phyloP scores from a whole-genome alignment of 1,139 yeast genomes.

The Lodderomyces beijingensis region DNA sequence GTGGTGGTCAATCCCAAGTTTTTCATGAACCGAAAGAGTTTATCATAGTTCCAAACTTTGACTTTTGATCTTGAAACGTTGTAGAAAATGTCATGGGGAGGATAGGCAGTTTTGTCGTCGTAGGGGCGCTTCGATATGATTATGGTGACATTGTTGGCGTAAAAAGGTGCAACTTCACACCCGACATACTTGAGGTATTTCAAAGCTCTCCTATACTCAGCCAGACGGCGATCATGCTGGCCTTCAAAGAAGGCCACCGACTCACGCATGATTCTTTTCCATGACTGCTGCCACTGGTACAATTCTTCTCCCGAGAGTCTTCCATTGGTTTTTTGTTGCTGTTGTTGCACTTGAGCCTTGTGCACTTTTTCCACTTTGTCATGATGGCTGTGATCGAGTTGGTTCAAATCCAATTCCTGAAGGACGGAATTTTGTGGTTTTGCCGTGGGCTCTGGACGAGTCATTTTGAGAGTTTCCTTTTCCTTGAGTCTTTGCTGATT shows the following conservation, averaged over 20 bases:
- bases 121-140: constrained; percentile 61
- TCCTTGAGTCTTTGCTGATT: too few species aligned
- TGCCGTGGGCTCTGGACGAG: too few species aligned
- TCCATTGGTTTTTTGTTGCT: constrained; percentile 11
- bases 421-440: too few species aligned
- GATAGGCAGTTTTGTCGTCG: constrained; percentile 21
- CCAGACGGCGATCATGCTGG: constrained; percentile 34
- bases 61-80: constrained; percentile 58
- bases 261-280: constrained; percentile 73
- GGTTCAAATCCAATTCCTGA: background rate
- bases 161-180: constrained; percentile 67
- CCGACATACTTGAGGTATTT: constrained; percentile 56
- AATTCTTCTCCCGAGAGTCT: constrained; percentile 50
- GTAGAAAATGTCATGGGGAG: constrained; percentile 59
- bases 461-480: too few species aligned
- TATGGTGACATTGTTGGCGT: constrained; percentile 74
- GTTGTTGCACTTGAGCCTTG: constrained; percentile 7
- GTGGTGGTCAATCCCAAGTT: constrained; percentile 52
- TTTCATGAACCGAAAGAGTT: constrained; percentile 73
- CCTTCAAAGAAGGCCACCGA: constrained; percentile 84
- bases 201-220: constrained; percentile 52
- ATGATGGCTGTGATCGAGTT: constrained; percentile 1
- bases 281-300: constrained; percentile 72
- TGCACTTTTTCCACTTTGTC: constrained; percentile 1
- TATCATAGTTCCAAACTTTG: constrained; percentile 87